A percentile compares a stretch with the other conserved stretches of the same genome.
phyloP scores from a whole-genome alignment of 768 basidiomycete genomes.

The Hebeloma cylindrosporum region DNA sequence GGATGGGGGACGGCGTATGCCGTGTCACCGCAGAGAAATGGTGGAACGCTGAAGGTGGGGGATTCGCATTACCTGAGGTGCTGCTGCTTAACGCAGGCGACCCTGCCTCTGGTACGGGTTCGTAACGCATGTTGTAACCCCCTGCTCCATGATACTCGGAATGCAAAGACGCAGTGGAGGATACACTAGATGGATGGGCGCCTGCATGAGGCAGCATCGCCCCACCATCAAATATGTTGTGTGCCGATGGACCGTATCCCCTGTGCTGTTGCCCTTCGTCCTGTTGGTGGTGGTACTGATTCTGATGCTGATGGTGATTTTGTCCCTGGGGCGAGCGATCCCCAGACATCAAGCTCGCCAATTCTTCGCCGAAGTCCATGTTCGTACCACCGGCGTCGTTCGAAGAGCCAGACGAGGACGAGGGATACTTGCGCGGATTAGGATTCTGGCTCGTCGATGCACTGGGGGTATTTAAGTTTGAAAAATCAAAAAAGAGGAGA shows the following conservation, averaged over 20 bases:
- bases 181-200: constrained; percentile 17
- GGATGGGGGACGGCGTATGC: constrained; percentile 36
- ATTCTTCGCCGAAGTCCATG: constrained; percentile 68
- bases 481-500: not conserved
- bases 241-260: constrained; percentile 24
- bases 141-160: constrained; percentile 20
- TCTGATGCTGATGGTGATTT: constrained; percentile 14
- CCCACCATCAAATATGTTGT: constrained; percentile 41
- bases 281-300: constrained; percentile 19
- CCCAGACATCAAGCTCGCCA: constrained; percentile 59
- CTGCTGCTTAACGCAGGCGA: constrained; percentile 19
- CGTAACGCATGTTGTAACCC: constrained; percentile 56
- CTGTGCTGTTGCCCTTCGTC: constrained; percentile 21
- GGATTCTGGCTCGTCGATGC: not conserved
- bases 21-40: constrained; percentile 21
- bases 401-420: constrained; percentile 24
- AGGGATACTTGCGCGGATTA: constrained; percentile 8
- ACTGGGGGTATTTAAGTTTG: not conserved
- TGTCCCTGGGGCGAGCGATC: constrained; percentile 18
- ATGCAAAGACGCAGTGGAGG: constrained; percentile 25
- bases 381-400: constrained; percentile 20
- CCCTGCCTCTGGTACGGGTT: constrained; percentile 25
- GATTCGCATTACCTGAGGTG: constrained; percentile 33
- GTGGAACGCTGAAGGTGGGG: constrained; percentile 23
- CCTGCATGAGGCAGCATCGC: constrained; percentile 10